These are phyloP conservation scores for Elaeagnus macrophylla DNA, from an alignment of 306 rosid species.

Conservation along the genomic window DNA sequence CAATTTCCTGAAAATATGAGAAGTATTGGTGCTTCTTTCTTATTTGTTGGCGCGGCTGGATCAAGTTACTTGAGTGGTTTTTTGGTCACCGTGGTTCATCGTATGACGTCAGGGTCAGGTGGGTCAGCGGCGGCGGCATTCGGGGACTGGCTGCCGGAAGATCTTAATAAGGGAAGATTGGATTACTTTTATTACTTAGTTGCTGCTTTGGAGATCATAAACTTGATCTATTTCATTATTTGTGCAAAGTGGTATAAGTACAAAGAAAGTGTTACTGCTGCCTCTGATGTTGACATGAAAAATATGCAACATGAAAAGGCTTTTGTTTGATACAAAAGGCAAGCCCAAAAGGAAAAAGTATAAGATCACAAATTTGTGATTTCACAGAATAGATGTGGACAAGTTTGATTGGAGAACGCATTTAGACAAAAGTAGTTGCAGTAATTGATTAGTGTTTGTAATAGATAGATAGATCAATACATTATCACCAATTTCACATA, in stretches of 20 bases:
- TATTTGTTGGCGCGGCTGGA: constrained; percentile 17
- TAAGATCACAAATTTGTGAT: no score
- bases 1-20: constrained; percentile 38
- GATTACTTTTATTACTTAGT: constrained; percentile 44
- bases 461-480: no score
- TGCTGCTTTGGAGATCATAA: constrained; percentile 29
- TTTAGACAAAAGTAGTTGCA: no score
- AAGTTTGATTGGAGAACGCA: no score
- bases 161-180: constrained; percentile 51
- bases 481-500: no score
- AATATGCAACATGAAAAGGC: constrained; percentile 10
- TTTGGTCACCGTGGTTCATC: constrained; percentile 30
- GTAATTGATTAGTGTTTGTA: no score
- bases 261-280: constrained; percentile 24
- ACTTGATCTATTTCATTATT: constrained; percentile 36
- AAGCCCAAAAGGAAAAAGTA: neutral
- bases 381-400: no score
- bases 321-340: constrained; percentile 12
- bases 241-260: constrained; percentile 61
- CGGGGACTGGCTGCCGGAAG: constrained; percentile 33
- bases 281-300: constrained; percentile 20
- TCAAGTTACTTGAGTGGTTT: constrained; percentile 39
- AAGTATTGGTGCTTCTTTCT: constrained; percentile 31
- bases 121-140: no score
- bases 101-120: constrained; percentile 6